phyloP scores from a whole-genome alignment of 495 filamentous ascomycete species.

The Cryomyces antarcticus region DNA sequence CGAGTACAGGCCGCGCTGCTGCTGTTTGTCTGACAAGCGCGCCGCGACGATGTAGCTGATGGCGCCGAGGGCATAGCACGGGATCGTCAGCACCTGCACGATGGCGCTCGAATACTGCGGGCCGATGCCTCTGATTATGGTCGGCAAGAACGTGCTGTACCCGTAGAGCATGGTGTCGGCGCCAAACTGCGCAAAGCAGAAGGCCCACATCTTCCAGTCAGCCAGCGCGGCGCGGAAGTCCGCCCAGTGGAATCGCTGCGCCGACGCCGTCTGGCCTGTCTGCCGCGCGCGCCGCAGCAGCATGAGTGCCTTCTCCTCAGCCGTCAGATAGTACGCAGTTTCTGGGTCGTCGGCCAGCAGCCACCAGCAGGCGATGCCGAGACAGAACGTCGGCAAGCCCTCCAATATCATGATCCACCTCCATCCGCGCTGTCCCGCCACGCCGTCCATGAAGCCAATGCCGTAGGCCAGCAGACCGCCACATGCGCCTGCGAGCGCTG shows the following conservation, averaged over 20 bases:
- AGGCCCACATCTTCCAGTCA: slow-evolving; percentile 31
- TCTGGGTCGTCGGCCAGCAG: slow-evolving; percentile 42
- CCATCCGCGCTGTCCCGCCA: slow-evolving; percentile 39
- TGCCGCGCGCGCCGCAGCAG: slow-evolving; percentile 13
- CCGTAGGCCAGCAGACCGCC: slow-evolving; percentile 58
- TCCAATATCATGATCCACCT: slow-evolving; percentile 54
- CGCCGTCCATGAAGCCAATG: slow-evolving; percentile 51
- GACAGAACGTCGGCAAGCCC: slow-evolving; percentile 40
- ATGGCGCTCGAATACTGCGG: slow-evolving; percentile 33
- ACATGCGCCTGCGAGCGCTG: slow-evolving; percentile 55
- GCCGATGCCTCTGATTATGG: slow-evolving; percentile 51
- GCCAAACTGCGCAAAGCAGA: slow-evolving; percentile 1
- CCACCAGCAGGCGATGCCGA: slow-evolving; percentile 41
- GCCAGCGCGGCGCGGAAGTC: slow-evolving; percentile 30
- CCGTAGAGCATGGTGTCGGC: slow-evolving; percentile 55
- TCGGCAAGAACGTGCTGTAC: slow-evolving; percentile 58
- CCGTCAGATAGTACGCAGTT: slow-evolving; percentile 16
- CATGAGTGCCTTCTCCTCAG: slow-evolving; percentile 16
- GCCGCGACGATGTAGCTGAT: slow-evolving; percentile 43
- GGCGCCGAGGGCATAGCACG: slow-evolving; percentile 51
- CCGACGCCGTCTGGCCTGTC: slow-evolving; percentile 37
- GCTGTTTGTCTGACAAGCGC: slow-evolving; percentile 36
- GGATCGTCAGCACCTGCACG: slow-evolving; percentile 59
- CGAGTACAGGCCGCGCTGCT: slow-evolving; percentile 39
- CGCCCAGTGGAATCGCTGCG: slow-evolving; percentile 35